These are phyloP conservation scores for Fusarium kyushuense DNA, from an alignment of 2,329 filamentous ascomycete species.

Conservation along the genomic window DNA sequence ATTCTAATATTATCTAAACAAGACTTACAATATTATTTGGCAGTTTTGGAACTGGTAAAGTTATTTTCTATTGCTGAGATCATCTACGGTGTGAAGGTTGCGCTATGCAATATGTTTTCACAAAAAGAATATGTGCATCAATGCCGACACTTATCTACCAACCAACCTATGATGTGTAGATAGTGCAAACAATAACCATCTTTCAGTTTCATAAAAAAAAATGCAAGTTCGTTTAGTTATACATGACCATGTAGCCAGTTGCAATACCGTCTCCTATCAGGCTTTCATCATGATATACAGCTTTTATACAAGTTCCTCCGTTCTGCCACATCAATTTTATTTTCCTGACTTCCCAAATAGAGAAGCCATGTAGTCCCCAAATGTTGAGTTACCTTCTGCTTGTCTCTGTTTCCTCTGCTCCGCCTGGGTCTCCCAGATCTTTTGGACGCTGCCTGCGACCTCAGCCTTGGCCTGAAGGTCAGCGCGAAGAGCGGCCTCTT, in stretches of 20 bases:
- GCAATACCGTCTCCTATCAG: too few relatives aligned
- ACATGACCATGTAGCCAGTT: background rate
- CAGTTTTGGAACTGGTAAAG: too few relatives aligned
- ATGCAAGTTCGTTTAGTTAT: background rate
- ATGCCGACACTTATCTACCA: background rate
- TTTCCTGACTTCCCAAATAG: constrained; percentile 50
- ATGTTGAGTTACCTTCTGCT: constrained; percentile 50
- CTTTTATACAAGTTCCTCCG: constrained; percentile 35
- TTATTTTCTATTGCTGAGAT: background rate
- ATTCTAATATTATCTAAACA: background rate
- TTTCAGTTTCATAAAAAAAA: background rate
- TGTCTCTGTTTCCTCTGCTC: constrained; percentile 64
- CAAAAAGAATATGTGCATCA: background rate
- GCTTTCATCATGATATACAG: constrained; percentile 30
- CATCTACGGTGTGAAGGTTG: background rate
- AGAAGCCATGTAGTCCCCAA: constrained; percentile 49
- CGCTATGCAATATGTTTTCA: background rate
- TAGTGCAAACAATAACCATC: background rate
- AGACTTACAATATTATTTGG: background rate
- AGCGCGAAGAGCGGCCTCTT: constrained; percentile 72
- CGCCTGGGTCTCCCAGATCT: constrained; percentile 58
- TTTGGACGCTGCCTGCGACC: constrained; percentile 69
- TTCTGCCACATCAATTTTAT: constrained; percentile 16
- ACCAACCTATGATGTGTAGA: background rate
- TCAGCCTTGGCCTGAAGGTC: constrained; percentile 72